Percentiles rank a stretch among this genome's conserved stretches.
Evolutionary conservation across 2,329 filamentous ascomycete species (phyloP).

Genomic region (Penicillium sp.): DNA sequence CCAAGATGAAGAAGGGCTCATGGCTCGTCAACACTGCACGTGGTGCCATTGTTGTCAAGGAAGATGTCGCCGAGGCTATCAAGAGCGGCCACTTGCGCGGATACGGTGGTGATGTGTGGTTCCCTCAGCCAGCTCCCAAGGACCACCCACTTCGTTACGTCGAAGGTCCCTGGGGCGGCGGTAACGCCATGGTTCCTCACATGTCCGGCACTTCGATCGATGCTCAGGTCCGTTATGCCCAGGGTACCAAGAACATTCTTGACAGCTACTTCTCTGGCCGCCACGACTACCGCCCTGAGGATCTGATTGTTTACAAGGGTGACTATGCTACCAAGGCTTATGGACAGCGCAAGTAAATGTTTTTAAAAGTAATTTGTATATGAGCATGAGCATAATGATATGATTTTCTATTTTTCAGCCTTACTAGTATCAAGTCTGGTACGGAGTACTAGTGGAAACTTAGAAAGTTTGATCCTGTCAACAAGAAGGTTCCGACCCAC

Average conservation of each 20-base stretch:
- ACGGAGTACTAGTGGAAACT: background rate
- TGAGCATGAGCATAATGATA: background rate
- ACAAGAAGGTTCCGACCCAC: background rate
- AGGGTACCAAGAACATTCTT: conserved; percentile 84
- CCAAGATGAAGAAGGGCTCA: conserved; percentile 98
- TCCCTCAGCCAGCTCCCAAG: conserved; percentile 91
- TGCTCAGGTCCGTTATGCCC: conserved; percentile 87
- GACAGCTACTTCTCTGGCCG: conserved; percentile 84
- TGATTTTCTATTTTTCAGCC: background rate
- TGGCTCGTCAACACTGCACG: conserved; percentile 99
- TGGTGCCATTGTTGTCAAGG: conserved; percentile 98
- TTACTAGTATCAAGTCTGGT: background rate
- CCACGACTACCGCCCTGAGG: conserved; percentile 82
- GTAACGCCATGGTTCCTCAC: conserved; percentile 98
- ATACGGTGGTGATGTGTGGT: conserved; percentile 64
- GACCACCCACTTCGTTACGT: conserved; percentile 91
- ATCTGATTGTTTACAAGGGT: conserved; percentile 84
- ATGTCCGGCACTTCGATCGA: conserved; percentile 99
- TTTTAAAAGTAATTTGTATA: background rate
- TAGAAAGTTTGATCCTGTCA: too few species aligned
- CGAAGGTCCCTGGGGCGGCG: conserved; percentile 91
- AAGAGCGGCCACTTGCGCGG: conserved; percentile 70
- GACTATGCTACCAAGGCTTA: conserved; percentile 96
- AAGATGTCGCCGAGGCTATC: conserved; percentile 92
- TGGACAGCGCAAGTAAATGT: conserved; percentile 58